Evolutionary conservation across 163 green algal genomes (phyloP).

Genomic region (Chlorella variabilis): DNA sequence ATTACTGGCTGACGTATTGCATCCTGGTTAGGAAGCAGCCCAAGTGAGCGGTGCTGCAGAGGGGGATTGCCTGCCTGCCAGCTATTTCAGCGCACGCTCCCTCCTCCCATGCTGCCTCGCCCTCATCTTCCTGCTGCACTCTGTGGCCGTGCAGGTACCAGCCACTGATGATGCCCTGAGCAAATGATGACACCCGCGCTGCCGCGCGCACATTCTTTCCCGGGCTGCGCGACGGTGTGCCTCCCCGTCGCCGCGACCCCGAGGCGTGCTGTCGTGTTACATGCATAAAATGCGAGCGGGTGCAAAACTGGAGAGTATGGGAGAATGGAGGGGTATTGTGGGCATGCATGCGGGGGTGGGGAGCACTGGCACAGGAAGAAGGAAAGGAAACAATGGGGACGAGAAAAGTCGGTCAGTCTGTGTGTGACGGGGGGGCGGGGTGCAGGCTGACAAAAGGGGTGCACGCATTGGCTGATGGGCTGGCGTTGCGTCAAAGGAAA

Average conservation of each 20-base stretch:
- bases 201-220: no score
- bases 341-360: neutral
- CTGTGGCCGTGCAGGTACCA: constrained; percentile 55
- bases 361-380: neutral
- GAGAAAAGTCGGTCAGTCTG: no score
- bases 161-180: constrained; percentile 44
- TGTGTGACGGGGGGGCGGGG: no score
- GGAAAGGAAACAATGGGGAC: no score
- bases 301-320: neutral
- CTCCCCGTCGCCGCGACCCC: no score
- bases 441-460: neutral
- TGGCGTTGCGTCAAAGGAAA: neutral
- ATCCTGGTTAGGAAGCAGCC: constrained; percentile 72
- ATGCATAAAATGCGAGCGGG: neutral
- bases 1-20: constrained; percentile 79
- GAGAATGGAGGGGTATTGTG: neutral
- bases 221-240: no score
- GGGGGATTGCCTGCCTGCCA: no score
- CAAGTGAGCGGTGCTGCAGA: neutral
- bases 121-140: neutral
- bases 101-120: no score
- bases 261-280: no score
- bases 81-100: no score
- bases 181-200: neutral
- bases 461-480: neutral